Evolutionary conservation across 805 yeast genomes (phyloP), one percentile per base, ranked within the genome.

Genomic region (Yarrowia porcina): DNA sequence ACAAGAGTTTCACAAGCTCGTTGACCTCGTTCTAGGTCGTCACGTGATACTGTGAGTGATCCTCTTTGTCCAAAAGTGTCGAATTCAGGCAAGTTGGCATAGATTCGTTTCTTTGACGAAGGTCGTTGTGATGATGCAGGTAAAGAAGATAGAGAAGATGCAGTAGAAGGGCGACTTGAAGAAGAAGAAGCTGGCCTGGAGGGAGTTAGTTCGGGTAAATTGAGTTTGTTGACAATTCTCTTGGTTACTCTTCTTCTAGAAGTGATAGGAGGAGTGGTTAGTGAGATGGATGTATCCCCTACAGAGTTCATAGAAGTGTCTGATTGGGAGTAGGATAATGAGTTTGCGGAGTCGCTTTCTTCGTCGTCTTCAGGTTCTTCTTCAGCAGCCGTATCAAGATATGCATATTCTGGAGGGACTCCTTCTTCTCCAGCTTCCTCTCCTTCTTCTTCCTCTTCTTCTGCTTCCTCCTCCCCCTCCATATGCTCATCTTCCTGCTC

Each of bases 401-500:
- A 52, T 12, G 59, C 59, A 17, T 52, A 52, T 13, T 52, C 41
- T 7, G 39, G 21, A 2, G 57, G 59, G 7, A 33, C 33, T 17
- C 35, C 59, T 10, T 33, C 42, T 1, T 50, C 42, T 28, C 64
- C 69, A 2, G 44, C 47, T 11, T 52, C 66, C 21, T 61, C 65
- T 21, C 56, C 66, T 20, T 59, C 66, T 21, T 63, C 64, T 30
- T 57, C 66, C 17, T 63, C 39, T 35, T 63, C 63, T 15, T 65
- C 67, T 6, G 64, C 65, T 3, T 64, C 63, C 7, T 63, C 66
- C 1, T 49, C 67, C 42, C 67, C 64, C 7, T 62, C 65, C 28
- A 63, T 67, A 12, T 64, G 57, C 2, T 64, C 66, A 1, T 66
- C 67, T 10, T 59, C 66, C 15, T 64, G 63, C 9, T 62, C 70